Base-by-base conservation (phyloP, 2,329 filamentous ascomycete genomes). In the Cytospora schulzeri region DNA sequence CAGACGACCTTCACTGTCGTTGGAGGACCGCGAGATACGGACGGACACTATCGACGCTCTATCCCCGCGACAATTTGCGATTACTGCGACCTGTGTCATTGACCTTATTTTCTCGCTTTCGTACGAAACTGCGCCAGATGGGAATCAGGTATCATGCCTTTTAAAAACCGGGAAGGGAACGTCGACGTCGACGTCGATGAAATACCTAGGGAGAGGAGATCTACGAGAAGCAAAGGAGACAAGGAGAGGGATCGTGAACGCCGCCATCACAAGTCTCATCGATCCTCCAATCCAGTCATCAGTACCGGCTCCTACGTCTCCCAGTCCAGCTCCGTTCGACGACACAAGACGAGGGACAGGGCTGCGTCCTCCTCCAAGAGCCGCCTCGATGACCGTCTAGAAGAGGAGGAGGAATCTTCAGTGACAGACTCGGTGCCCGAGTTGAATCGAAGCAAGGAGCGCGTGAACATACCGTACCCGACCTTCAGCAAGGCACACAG, bases 401-500 rank as follows among this genome's bases (percentile, higher is more conserved):
- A 62, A 22, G 45, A 48, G 24, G 29, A 60, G 15, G 62, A 57
- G 54, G 51, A 56, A 8, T 70, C 74, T 50, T 80, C 79, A 48
- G 79, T 80, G 71, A 81, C 80, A 57, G 81, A 86, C 60, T 73
- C 85, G 54, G 80, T 83, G 15, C 81, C 81, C 26, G 81, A 82
- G 71, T 73, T 84, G 58, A 73, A 76, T 54, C 74, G 76, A 53
- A 78, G 75, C 66, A 73, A 71, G 57, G 80, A 83, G 60, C 81
- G 82, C 31, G 74, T 80, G 38, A 84, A 83, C 67, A 74, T 91
- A 51, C 89, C 91, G 8, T 96, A 97, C 74, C 92, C 93, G 1
- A 83, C 84, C 14, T 92, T 96, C 76, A 95, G 91, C 78, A 97
- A 96, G 78, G 91, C 91, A 15, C 92, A 96, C 76, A 96, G 92